Percentiles rank a stretch among this genome's conserved stretches.
phyloP scores from a whole-genome alignment of 129 eudicot species.

The Apium graveolens region DNA sequence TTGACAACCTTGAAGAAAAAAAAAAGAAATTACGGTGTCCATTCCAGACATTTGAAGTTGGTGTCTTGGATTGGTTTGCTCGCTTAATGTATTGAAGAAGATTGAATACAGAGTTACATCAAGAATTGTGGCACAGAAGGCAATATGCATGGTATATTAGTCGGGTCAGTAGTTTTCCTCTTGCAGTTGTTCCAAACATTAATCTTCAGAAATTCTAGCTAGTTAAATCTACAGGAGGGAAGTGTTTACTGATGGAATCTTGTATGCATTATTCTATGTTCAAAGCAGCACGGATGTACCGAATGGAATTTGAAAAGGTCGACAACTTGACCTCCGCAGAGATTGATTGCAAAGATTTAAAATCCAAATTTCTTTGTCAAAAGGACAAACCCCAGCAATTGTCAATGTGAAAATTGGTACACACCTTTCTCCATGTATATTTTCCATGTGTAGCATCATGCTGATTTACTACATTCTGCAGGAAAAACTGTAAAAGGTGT shows the following conservation, averaged over 20 bases:
- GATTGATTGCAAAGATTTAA: conserved; percentile 50
- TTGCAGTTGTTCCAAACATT: too few species aligned
- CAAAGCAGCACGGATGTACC: conserved; percentile 63
- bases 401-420: too few species aligned
- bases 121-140: too few species aligned
- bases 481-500: too few species aligned
- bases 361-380: background rate
- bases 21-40: conserved; percentile 31
- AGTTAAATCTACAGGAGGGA: conserved; percentile 41
- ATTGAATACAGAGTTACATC: too few species aligned
- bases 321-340: conserved; percentile 44
- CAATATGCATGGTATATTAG: too few species aligned
- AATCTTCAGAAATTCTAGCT: background rate
- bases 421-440: too few species aligned
- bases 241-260: conserved; percentile 57
- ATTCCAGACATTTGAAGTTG: conserved; percentile 37
- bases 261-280: conserved; percentile 52
- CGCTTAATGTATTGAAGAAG: conserved; percentile 26
- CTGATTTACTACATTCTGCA: too few species aligned
- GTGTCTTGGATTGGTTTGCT: conserved; percentile 35
- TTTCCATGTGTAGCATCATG: too few species aligned
- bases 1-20: conserved; percentile 30
- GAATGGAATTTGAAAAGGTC: conserved; percentile 53
- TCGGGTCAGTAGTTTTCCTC: too few species aligned
- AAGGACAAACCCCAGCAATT: too few species aligned